These are phyloP conservation scores for Lactifluus pinguis DNA, from an alignment of 768 basidiomycete genomes.

Conservation along the genomic window DNA sequence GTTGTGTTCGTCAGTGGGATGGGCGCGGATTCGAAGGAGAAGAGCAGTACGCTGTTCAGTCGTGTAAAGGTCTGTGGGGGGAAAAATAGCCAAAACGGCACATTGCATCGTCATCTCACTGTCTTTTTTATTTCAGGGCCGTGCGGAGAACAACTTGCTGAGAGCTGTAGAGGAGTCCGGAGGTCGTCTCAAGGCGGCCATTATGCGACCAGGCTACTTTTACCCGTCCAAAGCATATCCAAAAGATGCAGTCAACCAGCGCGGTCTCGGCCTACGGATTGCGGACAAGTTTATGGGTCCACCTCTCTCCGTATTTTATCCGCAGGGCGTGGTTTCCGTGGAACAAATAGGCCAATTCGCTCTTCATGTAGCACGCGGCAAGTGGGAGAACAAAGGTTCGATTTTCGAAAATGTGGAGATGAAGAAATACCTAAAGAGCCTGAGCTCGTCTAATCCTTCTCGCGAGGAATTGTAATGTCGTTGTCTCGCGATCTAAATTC, in stretches of 20 bases:
- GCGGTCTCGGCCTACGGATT: background rate
- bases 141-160: conserved; percentile 17
- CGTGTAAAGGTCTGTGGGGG: conserved; percentile 26
- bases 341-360: conserved; percentile 12
- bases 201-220: conserved; percentile 19
- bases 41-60: conserved; percentile 18
- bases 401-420: conserved; percentile 17
- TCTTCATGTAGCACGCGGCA: conserved; percentile 12
- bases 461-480: background rate
- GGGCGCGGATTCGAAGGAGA: conserved; percentile 24
- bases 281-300: conserved; percentile 3
- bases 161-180: background rate
- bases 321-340: background rate
- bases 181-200: conserved; percentile 4
- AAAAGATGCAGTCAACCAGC: conserved; percentile 12
- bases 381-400: conserved; percentile 2
- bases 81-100: no score
- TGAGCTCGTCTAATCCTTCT: background rate
- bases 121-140: conserved; percentile 1
- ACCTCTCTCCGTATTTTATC: conserved; percentile 3
- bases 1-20: conserved; percentile 25
- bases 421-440: conserved; percentile 2
- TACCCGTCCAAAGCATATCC: conserved; percentile 15
- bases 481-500: background rate
- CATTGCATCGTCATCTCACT: background rate